Evolutionary conservation across 2,329 filamentous ascomycete genomes (phyloP), one percentile per base, ranked within the genome.

Genomic region (Fusarium hostae): DNA sequence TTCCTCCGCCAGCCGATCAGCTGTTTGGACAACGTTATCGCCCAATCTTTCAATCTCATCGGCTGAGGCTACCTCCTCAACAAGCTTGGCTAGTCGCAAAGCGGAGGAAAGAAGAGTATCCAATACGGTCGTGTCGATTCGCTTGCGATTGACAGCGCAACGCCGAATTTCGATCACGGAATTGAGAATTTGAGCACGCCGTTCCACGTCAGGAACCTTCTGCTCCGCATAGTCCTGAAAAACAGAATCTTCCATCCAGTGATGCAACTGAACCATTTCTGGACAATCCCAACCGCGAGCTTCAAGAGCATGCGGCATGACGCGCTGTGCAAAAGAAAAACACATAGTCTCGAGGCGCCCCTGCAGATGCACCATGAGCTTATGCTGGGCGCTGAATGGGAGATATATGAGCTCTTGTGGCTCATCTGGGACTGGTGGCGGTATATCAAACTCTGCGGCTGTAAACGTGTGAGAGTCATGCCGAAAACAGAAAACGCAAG

Each of bases 121-220:
- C 1, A 41, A 10, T 0, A 26, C 3, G 1, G 1, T 1, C 1
- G 18, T 20, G 13, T 44, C 32, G 3, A 51, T 40, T 1, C 3
- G 44, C 9, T 5, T 28, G 6, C 62, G 63, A 20, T 9, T 13
- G 4, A 45, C 26, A n/a, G 60, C 60, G 7, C 15, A 28, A 0
- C 56, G 11, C 11, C 20, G 16, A 4, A 66, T 66, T 0, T 37
- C 22, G 3, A 7, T 13, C 0, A 50, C 4, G 2, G 30, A 57
- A 4, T 3, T 4, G 3, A 9, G 3, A 1, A 63, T 2, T 4
- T 24, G 16, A 5, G 0, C 1, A 3, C 20, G 12, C 1, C 1
- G 12, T 5, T 51, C 4, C 6, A 1, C 1, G 0, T 6, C 6
- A 8, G 4, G 15, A 1, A 51, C 8, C 0, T 2, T 22, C 0